Evolutionary conservation across 441 rosid genomes (phyloP).

Genomic region (Kokia cookei): DNA sequence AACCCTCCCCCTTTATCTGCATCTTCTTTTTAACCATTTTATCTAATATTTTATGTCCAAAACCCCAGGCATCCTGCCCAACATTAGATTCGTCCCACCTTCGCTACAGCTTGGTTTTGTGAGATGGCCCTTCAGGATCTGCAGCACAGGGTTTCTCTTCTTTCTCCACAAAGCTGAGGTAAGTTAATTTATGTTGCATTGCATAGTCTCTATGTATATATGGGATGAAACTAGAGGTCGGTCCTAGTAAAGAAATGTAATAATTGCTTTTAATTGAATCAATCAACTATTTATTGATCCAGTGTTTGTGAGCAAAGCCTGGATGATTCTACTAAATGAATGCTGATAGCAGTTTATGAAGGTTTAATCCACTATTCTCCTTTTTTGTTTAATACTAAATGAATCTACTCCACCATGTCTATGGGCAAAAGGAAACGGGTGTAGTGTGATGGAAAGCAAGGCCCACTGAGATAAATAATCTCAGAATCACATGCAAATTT

Average conservation of each 20-base stretch:
- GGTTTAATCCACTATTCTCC: conserved; percentile 1
- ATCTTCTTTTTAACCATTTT: conserved; percentile 45
- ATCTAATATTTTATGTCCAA: conserved; percentile 30
- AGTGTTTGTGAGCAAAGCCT: neutral
- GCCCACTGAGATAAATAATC: conserved; percentile 49
- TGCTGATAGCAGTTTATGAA: neutral
- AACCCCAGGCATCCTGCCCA: conserved; percentile 52
- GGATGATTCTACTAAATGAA: neutral
- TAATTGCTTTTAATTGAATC: neutral
- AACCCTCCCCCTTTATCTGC: conserved; percentile 15
- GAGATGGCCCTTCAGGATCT: neutral
- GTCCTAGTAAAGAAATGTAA: neutral
- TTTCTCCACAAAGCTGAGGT: neutral
- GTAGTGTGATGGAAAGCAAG: conserved; percentile 32
- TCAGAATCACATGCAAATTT: conserved; percentile 58
- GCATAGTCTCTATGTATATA: neutral
- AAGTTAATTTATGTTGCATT: neutral
- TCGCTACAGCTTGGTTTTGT: conserved; percentile 32
- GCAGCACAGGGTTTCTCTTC: neutral
- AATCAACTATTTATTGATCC: neutral
- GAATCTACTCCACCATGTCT: conserved; percentile 17
- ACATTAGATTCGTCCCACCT: conserved; percentile 34
- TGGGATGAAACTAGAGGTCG: neutral
- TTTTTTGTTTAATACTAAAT: neutral
- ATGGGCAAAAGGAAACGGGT: conserved; percentile 20